Percentiles rank a stretch among this genome's conserved stretches.
phyloP scores from a whole-genome alignment of 345 rosid species.

The Rhodomyrtus tomentosa region DNA sequence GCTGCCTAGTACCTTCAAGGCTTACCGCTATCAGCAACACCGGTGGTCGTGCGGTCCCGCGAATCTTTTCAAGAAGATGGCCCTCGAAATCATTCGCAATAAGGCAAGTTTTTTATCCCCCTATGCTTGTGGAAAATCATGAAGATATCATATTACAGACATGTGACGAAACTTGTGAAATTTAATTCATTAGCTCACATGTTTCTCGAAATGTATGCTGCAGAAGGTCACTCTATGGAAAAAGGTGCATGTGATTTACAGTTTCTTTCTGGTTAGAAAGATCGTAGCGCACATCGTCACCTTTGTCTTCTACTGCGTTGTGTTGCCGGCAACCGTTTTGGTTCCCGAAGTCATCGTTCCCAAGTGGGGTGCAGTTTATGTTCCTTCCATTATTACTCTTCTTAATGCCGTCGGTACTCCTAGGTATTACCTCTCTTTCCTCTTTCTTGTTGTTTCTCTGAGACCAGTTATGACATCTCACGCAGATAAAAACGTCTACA shows the following conservation, averaged over 20 bases:
- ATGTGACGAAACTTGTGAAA: neutral
- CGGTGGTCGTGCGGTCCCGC: conserved; percentile 99
- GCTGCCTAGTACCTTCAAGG: conserved; percentile 88
- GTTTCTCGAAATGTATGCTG: neutral
- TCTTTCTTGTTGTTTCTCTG: neutral
- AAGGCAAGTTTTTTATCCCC: conserved; percentile 21
- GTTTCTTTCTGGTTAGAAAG: conserved; percentile 89
- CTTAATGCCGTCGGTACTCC: conserved; percentile 97
- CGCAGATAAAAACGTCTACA: neutral
- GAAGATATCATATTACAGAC: neutral
- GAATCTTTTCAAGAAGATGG: conserved; percentile 90
- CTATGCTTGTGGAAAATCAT: neutral
- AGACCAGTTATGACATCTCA: neutral
- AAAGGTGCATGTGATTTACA: conserved; percentile 86
- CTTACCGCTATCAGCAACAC: conserved; percentile 89
- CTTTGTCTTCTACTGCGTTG: conserved; percentile 66
- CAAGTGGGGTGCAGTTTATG: conserved; percentile 86
- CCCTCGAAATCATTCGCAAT: conserved; percentile 63
- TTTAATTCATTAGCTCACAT: neutral
- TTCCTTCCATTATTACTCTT: conserved; percentile 67
- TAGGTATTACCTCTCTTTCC: conserved; percentile 27
- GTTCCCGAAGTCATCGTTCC: conserved; percentile 89
- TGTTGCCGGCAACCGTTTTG: conserved; percentile 80
- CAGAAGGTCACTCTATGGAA: conserved; percentile 90
- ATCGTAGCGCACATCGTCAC: conserved; percentile 81